Base-by-base conservation (phyloP, 1,139 yeast species). In the Zygosaccharomyces pseudobailii region DNA sequence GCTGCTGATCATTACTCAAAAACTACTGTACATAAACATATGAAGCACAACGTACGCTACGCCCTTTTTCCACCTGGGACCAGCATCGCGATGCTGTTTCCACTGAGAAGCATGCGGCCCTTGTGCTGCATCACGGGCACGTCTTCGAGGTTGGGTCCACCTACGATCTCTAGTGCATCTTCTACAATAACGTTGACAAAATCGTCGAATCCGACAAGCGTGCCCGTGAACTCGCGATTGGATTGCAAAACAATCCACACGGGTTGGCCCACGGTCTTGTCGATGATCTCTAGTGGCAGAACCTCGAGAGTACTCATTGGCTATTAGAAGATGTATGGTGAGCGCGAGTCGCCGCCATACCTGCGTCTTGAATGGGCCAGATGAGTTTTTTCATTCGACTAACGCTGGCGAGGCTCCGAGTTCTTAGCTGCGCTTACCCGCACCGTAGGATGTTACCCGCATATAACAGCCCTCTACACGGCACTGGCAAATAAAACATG, bases 121-220 rank as follows among this genome's bases (percentile, higher is more conserved):
- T 57, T 59, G 52, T 63, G 67, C 36, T 57, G 55, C 56, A 62
- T 56, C 17, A 63, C 63, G 78, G 76, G 46, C 8, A 43, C 24
- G 70, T 70, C 49, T 66, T 72, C 47, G 68, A 71, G 43, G 61
- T 67, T 48, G 6, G 49, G 45, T 21, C 48, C 54, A 20, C 50
- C 49, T 3, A 54, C 45, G 53, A 58, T 39, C 66, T 89, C 97
- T 6, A 78, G 76, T 31, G 87, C 97, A 58, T 88, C 83, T 61
- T 85, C 86, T 52, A 90, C 75, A 8, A 92, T 96, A 73, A 90
- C 84, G 67, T 92, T 92, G 52, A 92, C 97, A 61, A 84, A 90
- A 67, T 92, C 97, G 66, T 92, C 98, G 66, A 92, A 90, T 0
- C 97, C 98, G 24, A 85, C 79, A 45, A 92, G 73, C 7, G 83